phyloP scores from a whole-genome alignment of 2,329 filamentous ascomycete genomes.

The Alternaria sp. region DNA sequence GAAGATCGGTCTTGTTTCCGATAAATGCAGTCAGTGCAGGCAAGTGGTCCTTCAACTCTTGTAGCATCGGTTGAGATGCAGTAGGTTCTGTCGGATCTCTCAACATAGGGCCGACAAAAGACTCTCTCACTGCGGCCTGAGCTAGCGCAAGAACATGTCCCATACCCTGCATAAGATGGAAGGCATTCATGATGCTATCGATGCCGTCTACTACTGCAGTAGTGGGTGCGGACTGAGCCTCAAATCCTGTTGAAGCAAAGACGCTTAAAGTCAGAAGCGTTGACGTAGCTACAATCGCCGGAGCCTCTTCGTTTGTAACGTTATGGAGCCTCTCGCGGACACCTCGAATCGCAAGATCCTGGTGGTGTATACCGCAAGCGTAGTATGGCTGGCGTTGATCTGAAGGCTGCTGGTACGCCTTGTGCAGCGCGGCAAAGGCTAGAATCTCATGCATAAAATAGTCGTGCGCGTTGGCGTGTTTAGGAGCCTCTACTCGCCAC shows the following conservation, averaged over 20 bases:
- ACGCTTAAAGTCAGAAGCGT: slow-evolving; percentile 42
- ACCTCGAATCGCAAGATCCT: slow-evolving; percentile 46
- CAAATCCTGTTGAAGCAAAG: slow-evolving; percentile 42
- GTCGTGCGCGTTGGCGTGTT: slow-evolving; percentile 43
- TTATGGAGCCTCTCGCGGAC: slow-evolving; percentile 41
- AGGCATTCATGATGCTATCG: slow-evolving; percentile 46
- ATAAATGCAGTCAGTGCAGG: slow-evolving; percentile 31
- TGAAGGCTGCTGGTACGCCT: slow-evolving; percentile 40
- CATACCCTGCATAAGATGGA: slow-evolving; percentile 48
- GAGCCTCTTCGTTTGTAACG: slow-evolving; percentile 41
- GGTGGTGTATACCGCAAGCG: slow-evolving; percentile 47
- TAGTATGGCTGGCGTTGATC: slow-evolving; percentile 40
- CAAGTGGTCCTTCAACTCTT: slow-evolving; percentile 31
- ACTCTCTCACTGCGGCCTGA: slow-evolving; percentile 27
- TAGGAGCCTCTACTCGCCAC: slow-evolving; percentile 49
- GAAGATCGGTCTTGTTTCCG: slow-evolving; percentile 28
- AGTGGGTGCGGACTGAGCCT: slow-evolving; percentile 22
- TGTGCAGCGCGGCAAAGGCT: slow-evolving; percentile 52
- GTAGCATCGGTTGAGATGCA: slow-evolving; percentile 40
- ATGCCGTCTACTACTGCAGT: slow-evolving; percentile 25
- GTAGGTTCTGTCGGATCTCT: slow-evolving; percentile 27
- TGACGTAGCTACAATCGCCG: slow-evolving; percentile 43
- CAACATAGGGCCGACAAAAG: slow-evolving; percentile 37
- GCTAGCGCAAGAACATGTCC: slow-evolving; percentile 38
- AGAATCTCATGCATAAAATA: slow-evolving; percentile 55